Percentiles rank a stretch among this genome's conserved stretches.
phyloP scores from a whole-genome alignment of 2,329 filamentous ascomycete species.

The Monilinia vaccinii-corymbosi region DNA sequence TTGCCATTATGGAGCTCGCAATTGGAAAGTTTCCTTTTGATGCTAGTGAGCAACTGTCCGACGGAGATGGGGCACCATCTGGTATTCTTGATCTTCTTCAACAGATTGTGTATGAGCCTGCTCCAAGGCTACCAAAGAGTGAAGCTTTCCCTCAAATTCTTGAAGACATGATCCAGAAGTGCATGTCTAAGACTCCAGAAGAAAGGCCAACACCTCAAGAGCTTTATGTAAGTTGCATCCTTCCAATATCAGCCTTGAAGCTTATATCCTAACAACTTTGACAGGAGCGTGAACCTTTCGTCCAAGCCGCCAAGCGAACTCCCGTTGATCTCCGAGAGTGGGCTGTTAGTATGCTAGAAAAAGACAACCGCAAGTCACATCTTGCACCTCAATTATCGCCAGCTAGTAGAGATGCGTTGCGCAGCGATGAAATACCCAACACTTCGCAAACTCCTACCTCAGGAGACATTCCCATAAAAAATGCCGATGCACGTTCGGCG shows the following conservation, averaged over 20 bases:
- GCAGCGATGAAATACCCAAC: slow-evolving; percentile 33
- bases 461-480: slow-evolving; percentile 60
- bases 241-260: not conserved
- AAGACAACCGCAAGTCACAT: slow-evolving; percentile 91
- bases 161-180: slow-evolving; percentile 96
- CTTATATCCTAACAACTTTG: slow-evolving; percentile 10
- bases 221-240: slow-evolving; percentile 62
- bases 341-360: slow-evolving; percentile 90
- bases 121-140: slow-evolving; percentile 88
- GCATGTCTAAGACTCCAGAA: slow-evolving; percentile 80
- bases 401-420: slow-evolving; percentile 66
- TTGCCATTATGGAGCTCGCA: slow-evolving; percentile 92
- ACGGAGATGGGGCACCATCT: slow-evolving; percentile 74
- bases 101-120: slow-evolving; percentile 94
- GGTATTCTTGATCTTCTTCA: slow-evolving; percentile 93
- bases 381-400: slow-evolving; percentile 73
- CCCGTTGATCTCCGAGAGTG: slow-evolving; percentile 89
- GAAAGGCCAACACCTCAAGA: slow-evolving; percentile 87
- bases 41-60: slow-evolving; percentile 58
- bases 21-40: slow-evolving; percentile 97
- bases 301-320: slow-evolving; percentile 92
- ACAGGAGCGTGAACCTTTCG: slow-evolving; percentile 85
- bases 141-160: slow-evolving; percentile 93
- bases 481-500: slow-evolving; percentile 38
- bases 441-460: slow-evolving; percentile 54